Conservation (phyloP, 768 basidiomycete genomes). For the Cubamyces lactineus region DNA sequence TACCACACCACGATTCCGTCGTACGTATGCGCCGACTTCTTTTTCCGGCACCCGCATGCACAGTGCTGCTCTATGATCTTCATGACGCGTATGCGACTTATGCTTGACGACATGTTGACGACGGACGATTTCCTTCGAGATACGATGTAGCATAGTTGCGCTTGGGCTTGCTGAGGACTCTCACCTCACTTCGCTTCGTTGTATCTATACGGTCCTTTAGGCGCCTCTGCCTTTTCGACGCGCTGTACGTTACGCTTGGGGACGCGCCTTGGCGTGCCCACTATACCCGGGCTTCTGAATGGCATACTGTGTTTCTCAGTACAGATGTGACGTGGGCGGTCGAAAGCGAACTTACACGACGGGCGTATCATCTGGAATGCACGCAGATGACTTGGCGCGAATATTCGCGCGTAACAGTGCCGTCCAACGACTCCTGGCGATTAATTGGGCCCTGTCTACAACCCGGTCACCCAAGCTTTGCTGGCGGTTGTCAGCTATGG, state of each 20-base stretch:
- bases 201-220: constrained; percentile 19
- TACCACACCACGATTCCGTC: not conserved
- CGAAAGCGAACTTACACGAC: no score
- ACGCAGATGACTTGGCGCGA: no score
- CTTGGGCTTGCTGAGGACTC: constrained; percentile 1
- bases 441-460: no score
- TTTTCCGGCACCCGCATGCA: not conserved
- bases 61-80: constrained; percentile 16
- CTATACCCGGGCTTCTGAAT: constrained; percentile 18
- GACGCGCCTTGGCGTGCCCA: not conserved
- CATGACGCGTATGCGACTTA: constrained; percentile 18
- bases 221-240: not conserved
- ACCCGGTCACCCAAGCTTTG: no score
- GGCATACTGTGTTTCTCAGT: no score
- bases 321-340: no score
- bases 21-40: not conserved
- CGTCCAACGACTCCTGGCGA: no score
- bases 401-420: no score
- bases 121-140: constrained; percentile 12
- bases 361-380: no score
- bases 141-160: constrained; percentile 22
- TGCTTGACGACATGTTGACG: constrained; percentile 17
- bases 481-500: no score
- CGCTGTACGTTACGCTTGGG: constrained; percentile 15
- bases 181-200: constrained; percentile 20